Evolutionary conservation across 2,329 filamentous ascomycete genomes (phyloP).

Genomic region (Escovopsis sp.): DNA sequence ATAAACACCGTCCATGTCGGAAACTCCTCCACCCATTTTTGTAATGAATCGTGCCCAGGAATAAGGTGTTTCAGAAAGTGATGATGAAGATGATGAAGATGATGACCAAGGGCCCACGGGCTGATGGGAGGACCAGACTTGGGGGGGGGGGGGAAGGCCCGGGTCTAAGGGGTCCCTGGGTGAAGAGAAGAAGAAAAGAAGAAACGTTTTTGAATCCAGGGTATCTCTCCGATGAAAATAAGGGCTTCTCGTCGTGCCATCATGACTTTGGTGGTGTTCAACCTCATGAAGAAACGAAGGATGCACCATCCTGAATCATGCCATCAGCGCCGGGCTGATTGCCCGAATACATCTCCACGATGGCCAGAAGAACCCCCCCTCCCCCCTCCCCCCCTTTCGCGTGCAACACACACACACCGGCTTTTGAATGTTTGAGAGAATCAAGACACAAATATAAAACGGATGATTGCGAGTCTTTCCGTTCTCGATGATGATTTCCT

Average conservation of each 20-base stretch:
- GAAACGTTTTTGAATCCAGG: slow-evolving; percentile 7
- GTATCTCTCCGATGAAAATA: slow-evolving; percentile 12
- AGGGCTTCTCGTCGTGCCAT: slow-evolving; percentile 8
- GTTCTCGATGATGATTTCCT: too few relatives aligned
- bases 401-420: too few relatives aligned
- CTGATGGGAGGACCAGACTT: too few relatives aligned
- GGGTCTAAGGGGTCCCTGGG: slow-evolving; percentile 5
- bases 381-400: not conserved
- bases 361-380: not conserved
- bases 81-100: too few relatives aligned
- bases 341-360: not conserved
- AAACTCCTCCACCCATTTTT: too few relatives aligned
- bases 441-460: too few relatives aligned
- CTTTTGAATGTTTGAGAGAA: too few relatives aligned
- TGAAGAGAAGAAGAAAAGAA: slow-evolving; percentile 1
- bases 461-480: too few relatives aligned
- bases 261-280: slow-evolving; percentile 13
- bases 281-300: slow-evolving; percentile 1
- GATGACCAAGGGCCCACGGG: too few relatives aligned
- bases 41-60: too few relatives aligned
- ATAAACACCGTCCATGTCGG: too few relatives aligned
- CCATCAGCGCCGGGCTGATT: not conserved
- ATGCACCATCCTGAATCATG: not conserved
- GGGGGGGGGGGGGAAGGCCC: slow-evolving; percentile 1
- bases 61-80: too few relatives aligned